phyloP scores from a whole-genome alignment of 768 basidiomycete species.

The Termitomyces heimii region DNA sequence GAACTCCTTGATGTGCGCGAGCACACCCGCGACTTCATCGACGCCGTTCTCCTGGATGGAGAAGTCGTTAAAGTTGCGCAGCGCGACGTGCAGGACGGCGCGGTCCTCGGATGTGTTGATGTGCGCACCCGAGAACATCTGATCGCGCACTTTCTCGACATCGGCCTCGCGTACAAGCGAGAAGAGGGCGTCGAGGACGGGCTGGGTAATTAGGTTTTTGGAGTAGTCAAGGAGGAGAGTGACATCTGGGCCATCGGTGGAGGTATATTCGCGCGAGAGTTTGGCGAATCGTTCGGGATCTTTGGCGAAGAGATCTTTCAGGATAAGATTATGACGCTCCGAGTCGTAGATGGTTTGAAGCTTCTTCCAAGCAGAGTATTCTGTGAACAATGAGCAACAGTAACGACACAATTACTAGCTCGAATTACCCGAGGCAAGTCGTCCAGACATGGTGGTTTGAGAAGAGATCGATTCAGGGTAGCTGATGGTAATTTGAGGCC shows the following conservation, averaged over 20 bases:
- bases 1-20: conserved; percentile 90
- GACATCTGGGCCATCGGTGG: conserved; percentile 57
- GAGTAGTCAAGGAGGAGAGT: conserved; percentile 94
- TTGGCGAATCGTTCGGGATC: conserved; percentile 85
- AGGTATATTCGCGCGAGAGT: conserved; percentile 74
- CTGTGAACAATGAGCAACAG: conserved; percentile 31
- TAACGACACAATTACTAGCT: background rate
- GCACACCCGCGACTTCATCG: conserved; percentile 75
- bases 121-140: conserved; percentile 94
- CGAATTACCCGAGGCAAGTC: conserved; percentile 52
- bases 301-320: conserved; percentile 89
- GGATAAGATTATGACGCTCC: conserved; percentile 65
- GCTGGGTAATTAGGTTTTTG: conserved; percentile 90
- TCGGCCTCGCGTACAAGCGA: conserved; percentile 79
- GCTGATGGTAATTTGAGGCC: background rate
- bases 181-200: conserved; percentile 75
- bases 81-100: conserved; percentile 91
- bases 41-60: conserved; percentile 77
- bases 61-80: conserved; percentile 76
- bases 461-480: conserved; percentile 6
- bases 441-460: conserved; percentile 48
- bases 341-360: conserved; percentile 80
- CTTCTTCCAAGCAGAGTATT: conserved; percentile 87
- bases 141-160: conserved; percentile 79
- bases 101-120: conserved; percentile 99